These are phyloP conservation scores for Artemisia annua DNA, from an alignment of 129 eudicot genomes.

Conservation along the genomic window DNA sequence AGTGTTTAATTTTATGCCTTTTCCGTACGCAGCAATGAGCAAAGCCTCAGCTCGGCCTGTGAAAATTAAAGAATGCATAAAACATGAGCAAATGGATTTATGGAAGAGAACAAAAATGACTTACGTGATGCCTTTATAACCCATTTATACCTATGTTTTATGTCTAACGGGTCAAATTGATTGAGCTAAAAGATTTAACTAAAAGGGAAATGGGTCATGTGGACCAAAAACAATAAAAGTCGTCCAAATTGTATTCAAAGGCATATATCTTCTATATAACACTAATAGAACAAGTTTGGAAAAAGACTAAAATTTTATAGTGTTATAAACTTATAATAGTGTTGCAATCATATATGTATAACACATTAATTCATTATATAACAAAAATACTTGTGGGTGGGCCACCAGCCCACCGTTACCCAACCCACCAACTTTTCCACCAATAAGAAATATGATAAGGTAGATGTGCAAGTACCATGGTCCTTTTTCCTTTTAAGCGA, in stretches of 20 bases:
- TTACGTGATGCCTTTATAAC: background rate
- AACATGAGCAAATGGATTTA: constrained; percentile 5
- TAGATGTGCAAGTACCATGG: constrained; percentile 54
- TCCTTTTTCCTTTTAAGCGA: constrained; percentile 80
- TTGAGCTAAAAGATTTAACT: background rate
- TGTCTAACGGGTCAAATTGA: background rate
- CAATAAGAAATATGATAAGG: background rate
- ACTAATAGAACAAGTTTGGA: no score
- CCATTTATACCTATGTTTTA: background rate
- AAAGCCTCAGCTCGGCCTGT: constrained; percentile 98
- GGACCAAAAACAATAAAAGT: background rate
- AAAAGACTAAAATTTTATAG: no score
- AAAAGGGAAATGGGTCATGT: background rate
- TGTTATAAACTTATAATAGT: background rate
- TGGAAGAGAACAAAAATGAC: constrained; percentile 6
- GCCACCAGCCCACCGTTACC: background rate
- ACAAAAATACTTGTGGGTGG: background rate
- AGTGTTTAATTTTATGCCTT: constrained; percentile 46
- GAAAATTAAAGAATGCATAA: constrained; percentile 15
- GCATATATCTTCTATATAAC: no score
- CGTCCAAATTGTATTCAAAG: no score
- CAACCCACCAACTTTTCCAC: background rate
- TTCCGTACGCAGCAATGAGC: constrained; percentile 95
- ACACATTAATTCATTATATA: background rate
- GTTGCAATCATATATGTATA: background rate